Evolutionary conservation across 192 early-diverging fungal genomes (phyloP).

Genomic region (Coemansia sp.): DNA sequence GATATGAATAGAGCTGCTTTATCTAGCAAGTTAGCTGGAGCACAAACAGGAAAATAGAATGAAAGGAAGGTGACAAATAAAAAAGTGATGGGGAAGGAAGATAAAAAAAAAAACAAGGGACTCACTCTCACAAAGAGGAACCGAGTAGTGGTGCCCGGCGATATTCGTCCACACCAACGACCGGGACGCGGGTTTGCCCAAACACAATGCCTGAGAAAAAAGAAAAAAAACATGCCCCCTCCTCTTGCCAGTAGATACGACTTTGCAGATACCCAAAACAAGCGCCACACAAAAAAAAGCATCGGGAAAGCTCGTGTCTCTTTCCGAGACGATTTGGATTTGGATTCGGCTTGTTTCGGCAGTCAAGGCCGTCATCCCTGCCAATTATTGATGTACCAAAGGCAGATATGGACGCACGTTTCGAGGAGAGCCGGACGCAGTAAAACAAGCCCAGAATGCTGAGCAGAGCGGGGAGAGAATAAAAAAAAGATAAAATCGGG

Average conservation of each 20-base stretch:
- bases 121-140: neutral
- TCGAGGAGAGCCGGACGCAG: slow-evolving; percentile 6
- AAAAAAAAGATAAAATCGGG: neutral
- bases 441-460: slow-evolving; percentile 4
- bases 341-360: neutral
- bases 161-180: slow-evolving; percentile 3
- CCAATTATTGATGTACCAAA: neutral
- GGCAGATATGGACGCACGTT: neutral
- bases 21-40: slow-evolving; percentile 6
- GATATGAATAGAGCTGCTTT: neutral
- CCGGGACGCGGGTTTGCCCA: slow-evolving; percentile 7
- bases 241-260: neutral
- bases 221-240: neutral
- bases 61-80: neutral
- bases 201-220: slow-evolving; percentile 10
- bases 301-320: neutral
- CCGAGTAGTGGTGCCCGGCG: neutral
- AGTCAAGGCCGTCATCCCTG: neutral
- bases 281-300: slow-evolving; percentile 9
- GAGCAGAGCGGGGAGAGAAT: slow-evolving; percentile 2
- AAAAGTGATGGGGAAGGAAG: neutral
- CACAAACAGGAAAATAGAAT: slow-evolving; percentile 4
- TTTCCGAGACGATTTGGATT: neutral
- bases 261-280: slow-evolving; percentile 9
- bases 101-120: slow-evolving; percentile 8